Base-by-base conservation (phyloP, 148 eudicot species). In the Euryodendron excelsum region DNA sequence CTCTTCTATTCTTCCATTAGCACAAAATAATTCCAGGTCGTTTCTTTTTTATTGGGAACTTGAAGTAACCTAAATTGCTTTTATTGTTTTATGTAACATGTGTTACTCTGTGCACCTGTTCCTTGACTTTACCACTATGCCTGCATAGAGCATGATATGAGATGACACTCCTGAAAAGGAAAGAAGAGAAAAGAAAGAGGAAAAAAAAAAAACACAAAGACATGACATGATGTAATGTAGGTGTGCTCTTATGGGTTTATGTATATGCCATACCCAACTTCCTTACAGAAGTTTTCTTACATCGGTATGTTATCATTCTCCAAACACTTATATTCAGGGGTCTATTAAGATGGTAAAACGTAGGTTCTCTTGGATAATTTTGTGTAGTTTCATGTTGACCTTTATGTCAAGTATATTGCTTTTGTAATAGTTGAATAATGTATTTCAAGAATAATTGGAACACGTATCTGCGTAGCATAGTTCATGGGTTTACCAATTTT, bases 11-110 rank as follows among this genome's bases (percentile, higher is more conserved):
- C 33, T 13, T 25, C 33, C 20, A 28, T 55, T 20, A 21, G 72
- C 53, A 69, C 52, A 41, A 68, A 68, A 39, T 68, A 66, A n/a
- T 69, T 25, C 20, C 34, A 39, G 53, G 53, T n/a, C 18, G 72
- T 39, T 41, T 69, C 33, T 41, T 68, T 5, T 33, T 68, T 23
- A 21, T n/a, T 52, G 39, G 72, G 18, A 12, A 39, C 52, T 68
- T 41, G 52, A 23, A 68, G 72, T 14, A 14, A 44, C n/a, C 28
- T 13, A 10, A 23, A 3, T 47, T 45, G 72, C 72, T 67, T 45
- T 44, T 3, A 25, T 6, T n/a, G 7, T 50, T 60, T 18, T 33
- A 21, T 48, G 27, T 30, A 28, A 31, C 58, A 52, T 33, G 17
- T 31, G 25, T 50, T 17, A 21, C 18, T 34, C 11, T 13, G 23